Conservation (phyloP, 2,329 filamentous ascomycete genomes). For the Arachnomyces sp. region DNA sequence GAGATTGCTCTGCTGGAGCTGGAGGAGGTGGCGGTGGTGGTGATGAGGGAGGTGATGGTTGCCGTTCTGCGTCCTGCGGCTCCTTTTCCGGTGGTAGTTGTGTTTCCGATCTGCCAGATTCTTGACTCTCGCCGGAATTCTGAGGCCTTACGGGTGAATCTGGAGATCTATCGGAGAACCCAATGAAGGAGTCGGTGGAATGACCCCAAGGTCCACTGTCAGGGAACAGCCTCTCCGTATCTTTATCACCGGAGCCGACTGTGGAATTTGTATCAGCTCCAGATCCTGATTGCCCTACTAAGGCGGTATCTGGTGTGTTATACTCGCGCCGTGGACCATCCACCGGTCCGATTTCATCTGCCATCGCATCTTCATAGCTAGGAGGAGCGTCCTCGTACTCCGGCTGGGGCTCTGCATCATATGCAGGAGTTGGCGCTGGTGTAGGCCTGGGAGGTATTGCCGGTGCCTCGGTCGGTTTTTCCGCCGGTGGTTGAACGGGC, state of each 20-base stretch:
- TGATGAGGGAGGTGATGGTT: conserved; percentile 24
- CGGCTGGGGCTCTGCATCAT: conserved; percentile 8
- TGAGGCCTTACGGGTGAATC: neutral
- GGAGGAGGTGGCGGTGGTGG: conserved; percentile 10
- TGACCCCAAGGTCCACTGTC: conserved; percentile 14
- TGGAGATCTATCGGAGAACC: conserved; percentile 20
- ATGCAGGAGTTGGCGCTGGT: conserved; percentile 18
- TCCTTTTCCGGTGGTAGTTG: conserved; percentile 20
- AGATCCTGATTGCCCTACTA: conserved; percentile 23
- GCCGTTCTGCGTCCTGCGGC: conserved; percentile 19
- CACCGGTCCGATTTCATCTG: conserved; percentile 66
- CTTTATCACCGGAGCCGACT: conserved; percentile 22
- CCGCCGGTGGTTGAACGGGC: conserved; percentile 15
- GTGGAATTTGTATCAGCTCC: conserved; percentile 32
- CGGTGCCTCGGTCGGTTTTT: conserved; percentile 23
- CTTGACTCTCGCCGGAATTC: neutral
- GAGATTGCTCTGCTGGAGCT: conserved; percentile 15
- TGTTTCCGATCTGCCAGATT: conserved; percentile 10
- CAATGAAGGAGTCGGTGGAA: conserved; percentile 31
- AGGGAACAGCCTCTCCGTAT: conserved; percentile 20
- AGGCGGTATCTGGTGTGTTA: conserved; percentile 35
- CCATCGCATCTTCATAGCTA: conserved; percentile 90
- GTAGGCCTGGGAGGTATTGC: conserved; percentile 36
- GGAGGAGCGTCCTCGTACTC: conserved; percentile 70
- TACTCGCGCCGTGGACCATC: conserved; percentile 57